Base-by-base conservation (phyloP, 2,329 filamentous ascomycete genomes). In the Parastagonospora nodorum region DNA sequence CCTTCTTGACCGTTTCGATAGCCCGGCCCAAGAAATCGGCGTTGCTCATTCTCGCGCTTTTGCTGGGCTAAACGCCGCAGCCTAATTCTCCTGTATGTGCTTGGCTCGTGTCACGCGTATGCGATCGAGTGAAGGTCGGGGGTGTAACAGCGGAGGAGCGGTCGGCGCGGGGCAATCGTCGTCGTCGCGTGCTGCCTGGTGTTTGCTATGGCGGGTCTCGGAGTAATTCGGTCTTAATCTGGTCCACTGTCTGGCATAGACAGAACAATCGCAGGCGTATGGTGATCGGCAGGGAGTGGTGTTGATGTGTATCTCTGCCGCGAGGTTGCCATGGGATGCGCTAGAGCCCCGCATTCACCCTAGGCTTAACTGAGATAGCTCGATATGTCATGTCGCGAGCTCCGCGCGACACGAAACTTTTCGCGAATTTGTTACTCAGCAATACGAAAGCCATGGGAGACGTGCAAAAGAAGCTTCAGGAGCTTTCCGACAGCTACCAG, bases 11-110 rank as follows among this genome's bases (percentile, higher is more conserved):
- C 75, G 90, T 88, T 71, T 95, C 91, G 80, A 97, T 97, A 68
- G 94, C 94, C 67, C 93, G 91, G 70, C 92, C 92, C 69, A 97
- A 86, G 74, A 97, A 99, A 79, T 99, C 94, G 75, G 91, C 95
- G 74, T 92, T 92, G 64, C 92, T 96, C 92, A 97, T 97, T 67
- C 37, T 50, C 80, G 77, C 69, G 52, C 45, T 62, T 59, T 30
- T 30, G 16, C 37, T 37, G 51, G 41, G 48, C 49, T 50, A 43
- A 44, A 27, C 35, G 40, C 53, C 41, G 14, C 42, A 47, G 52
- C 32, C 16, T 33, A 12, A 41, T 15, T 24, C 31, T 15, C 28
- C 36, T 11, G 30, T 2, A 27, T 29, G 28, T 48, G 30, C 45
- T 55, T 38, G 15, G 50, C 42, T 37, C 51, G 53, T 47, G 51